phyloP scores from a whole-genome alignment of 768 basidiomycete species.

The Dioszegia crocea region DNA sequence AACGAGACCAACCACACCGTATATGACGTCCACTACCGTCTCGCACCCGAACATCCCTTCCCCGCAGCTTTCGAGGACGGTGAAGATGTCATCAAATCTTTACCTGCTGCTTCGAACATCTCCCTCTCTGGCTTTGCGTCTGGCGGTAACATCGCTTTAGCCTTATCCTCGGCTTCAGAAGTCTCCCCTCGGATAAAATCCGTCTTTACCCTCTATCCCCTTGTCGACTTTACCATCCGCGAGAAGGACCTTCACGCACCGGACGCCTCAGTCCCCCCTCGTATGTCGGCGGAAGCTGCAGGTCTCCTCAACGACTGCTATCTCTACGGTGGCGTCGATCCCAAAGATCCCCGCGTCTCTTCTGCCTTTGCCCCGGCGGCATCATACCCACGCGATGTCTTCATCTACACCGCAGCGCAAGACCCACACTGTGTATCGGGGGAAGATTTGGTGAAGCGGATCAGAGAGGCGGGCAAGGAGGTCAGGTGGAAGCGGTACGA shows the following conservation, averaged over 20 bases:
- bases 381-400: conserved; percentile 5
- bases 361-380: background rate
- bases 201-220: conserved; percentile 5
- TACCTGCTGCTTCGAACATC: background rate
- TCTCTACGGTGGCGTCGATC: conserved; percentile 1
- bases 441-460: background rate
- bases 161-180: background rate
- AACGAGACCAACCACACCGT: conserved; percentile 2
- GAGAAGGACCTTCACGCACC: conserved; percentile 6
- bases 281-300: conserved; percentile 5
- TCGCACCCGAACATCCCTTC: conserved; percentile 10
- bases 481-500: conserved; percentile 10
- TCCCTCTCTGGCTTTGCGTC: conserved; percentile 7
- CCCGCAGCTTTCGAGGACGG: conserved; percentile 8
- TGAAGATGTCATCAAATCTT: conserved; percentile 3
- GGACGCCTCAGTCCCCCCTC: background rate
- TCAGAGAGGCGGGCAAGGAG: background rate
- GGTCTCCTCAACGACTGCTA: conserved; percentile 8
- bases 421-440: conserved; percentile 3
- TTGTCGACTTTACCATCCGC: conserved; percentile 9
- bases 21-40: conserved; percentile 6
- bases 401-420: conserved; percentile 6
- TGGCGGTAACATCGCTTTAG: conserved; percentile 2
- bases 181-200: conserved; percentile 1
- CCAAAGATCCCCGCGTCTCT: conserved; percentile 1